These are phyloP conservation scores for Elaphomyces granulatus DNA, from an alignment of 495 filamentous ascomycete species.

Conservation along the genomic window DNA sequence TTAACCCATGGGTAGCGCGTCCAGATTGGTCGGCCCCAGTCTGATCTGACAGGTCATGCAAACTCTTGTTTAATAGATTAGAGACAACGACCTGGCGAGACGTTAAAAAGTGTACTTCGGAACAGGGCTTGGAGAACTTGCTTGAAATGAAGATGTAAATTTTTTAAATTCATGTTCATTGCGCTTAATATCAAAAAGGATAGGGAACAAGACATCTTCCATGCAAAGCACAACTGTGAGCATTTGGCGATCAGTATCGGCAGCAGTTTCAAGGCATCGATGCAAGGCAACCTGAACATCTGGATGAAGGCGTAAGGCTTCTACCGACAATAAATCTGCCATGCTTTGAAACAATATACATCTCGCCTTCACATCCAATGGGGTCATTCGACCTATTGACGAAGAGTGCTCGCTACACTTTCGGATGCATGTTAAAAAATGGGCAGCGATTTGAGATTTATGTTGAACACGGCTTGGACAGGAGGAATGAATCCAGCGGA, in stretches of 20 bases:
- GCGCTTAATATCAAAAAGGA: conserved; percentile 14
- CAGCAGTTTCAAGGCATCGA: conserved; percentile 15
- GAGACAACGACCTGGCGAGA: neutral
- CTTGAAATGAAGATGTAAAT: conserved; percentile 1
- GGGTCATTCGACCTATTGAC: conserved; percentile 6
- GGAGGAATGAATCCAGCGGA: conserved; percentile 16
- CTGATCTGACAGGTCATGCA: too few relatives aligned
- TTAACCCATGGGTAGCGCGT: too few relatives aligned
- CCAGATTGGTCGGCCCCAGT: too few relatives aligned
- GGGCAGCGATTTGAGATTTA: conserved; percentile 12
- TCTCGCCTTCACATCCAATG: conserved; percentile 16
- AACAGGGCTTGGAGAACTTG: conserved; percentile 1
- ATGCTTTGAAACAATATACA: conserved; percentile 20
- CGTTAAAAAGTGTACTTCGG: neutral
- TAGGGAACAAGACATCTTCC: conserved; percentile 14
- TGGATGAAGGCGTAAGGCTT: conserved; percentile 9
- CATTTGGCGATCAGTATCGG: conserved; percentile 2
- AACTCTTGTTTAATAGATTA: neutral
- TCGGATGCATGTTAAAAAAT: conserved; percentile 15
- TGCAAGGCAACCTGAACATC: conserved; percentile 17
- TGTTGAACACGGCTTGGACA: conserved; percentile 5
- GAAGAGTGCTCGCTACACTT: conserved; percentile 6
- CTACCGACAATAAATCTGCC: conserved; percentile 13
- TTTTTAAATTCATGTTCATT: neutral
- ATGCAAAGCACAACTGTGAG: conserved; percentile 9